These are phyloP conservation scores for Bolboschoenus planiculmis DNA, from an alignment of 176 grass and related monocot species.

Conservation along the genomic window DNA sequence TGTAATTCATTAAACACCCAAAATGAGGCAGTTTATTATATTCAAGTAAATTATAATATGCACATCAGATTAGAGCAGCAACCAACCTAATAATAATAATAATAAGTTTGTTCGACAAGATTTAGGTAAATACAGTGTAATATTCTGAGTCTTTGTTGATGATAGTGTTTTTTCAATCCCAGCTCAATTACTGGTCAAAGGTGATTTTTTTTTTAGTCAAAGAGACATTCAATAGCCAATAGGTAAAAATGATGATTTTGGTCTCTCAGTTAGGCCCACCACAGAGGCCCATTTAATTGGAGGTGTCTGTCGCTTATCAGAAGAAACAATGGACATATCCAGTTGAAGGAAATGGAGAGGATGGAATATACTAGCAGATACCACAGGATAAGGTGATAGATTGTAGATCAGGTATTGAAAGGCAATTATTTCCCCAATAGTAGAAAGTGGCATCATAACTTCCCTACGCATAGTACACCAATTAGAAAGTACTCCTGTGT, in stretches of 20 bases:
- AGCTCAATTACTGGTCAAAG: not conserved
- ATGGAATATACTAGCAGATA: not conserved
- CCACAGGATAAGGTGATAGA: conserved; percentile 23
- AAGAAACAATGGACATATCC: not conserved
- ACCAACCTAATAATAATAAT: not conserved
- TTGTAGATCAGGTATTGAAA: conserved; percentile 16
- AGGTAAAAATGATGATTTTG: not conserved
- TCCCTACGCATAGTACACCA: not conserved
- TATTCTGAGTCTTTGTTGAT: not conserved
- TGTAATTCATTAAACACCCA: not conserved
- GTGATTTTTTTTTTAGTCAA: not conserved
- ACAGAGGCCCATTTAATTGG: not conserved
- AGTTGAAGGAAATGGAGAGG: not conserved
- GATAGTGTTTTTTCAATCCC: not conserved
- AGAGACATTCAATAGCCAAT: conserved; percentile 2
- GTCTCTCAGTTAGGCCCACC: not conserved
- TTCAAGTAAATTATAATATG: not conserved
- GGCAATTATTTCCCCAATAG: conserved; percentile 24
- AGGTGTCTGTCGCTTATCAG: not conserved
- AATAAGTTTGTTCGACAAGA: not conserved
- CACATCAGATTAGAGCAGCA: not conserved
- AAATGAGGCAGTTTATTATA: not conserved
- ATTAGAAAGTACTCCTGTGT: no score
- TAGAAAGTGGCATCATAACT: not conserved
- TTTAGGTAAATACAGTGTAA: not conserved